Evolutionary conservation across 2,329 filamentous ascomycete genomes (phyloP).

Genomic region (Pseudogymnoascus sp.): DNA sequence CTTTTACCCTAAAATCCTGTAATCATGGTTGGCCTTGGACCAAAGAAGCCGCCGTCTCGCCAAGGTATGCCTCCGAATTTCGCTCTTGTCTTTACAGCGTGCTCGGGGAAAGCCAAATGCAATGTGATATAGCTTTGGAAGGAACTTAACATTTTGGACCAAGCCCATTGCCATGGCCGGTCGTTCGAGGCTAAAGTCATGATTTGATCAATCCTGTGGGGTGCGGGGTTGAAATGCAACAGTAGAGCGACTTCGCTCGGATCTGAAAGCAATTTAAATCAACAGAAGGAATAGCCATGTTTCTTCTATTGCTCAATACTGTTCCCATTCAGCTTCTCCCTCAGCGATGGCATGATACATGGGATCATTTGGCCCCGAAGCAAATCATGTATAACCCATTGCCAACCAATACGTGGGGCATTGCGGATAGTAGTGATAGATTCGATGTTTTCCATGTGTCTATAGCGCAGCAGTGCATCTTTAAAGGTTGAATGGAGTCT

Average conservation of each 20-base stretch:
- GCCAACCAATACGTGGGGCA: background rate
- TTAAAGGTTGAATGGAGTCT: background rate
- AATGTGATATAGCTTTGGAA: background rate
- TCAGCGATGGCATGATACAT: background rate
- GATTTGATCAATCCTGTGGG: background rate
- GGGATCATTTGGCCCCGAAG: background rate
- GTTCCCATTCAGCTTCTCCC: background rate
- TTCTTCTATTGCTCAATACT: background rate
- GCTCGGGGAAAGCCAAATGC: background rate
- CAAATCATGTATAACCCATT: background rate
- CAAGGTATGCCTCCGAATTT: constrained; percentile 50
- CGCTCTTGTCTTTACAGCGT: background rate
- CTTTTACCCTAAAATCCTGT: constrained; percentile 13
- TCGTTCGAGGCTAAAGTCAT: background rate
- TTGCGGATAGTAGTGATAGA: background rate
- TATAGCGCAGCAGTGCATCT: background rate
- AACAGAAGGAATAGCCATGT: background rate
- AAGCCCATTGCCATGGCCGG: background rate
- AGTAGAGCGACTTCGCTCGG: background rate
- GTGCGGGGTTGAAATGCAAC: background rate
- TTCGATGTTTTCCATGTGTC: background rate
- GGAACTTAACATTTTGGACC: background rate
- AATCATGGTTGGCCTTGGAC: constrained; percentile 56
- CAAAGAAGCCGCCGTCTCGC: constrained; percentile 58
- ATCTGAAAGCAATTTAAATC: background rate